Evolutionary conservation across 345 rosid species (phyloP).

Genomic region (Cardamine occulta): DNA sequence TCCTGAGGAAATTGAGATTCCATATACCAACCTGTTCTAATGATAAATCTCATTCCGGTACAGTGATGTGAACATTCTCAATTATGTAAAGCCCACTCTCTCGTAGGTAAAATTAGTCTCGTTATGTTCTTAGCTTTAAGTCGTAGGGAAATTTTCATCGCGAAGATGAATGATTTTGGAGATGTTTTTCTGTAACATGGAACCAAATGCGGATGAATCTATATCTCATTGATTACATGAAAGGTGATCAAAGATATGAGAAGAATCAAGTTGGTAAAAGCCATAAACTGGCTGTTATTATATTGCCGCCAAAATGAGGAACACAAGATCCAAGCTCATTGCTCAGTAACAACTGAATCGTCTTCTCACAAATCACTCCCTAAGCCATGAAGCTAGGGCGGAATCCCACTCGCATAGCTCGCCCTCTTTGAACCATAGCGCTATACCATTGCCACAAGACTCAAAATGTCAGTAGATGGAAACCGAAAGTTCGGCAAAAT

Average conservation of each 20-base stretch:
- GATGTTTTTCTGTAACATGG: not conserved
- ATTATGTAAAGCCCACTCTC: slow-evolving; percentile 15
- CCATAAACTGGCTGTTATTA: not conserved
- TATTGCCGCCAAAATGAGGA: slow-evolving; percentile 31
- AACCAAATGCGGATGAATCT: slow-evolving; percentile 10
- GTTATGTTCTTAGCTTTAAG: not conserved
- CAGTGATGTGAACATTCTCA: not conserved
- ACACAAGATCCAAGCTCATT: slow-evolving; percentile 23
- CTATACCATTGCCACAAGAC: slow-evolving; percentile 47
- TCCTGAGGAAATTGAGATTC: slow-evolving; percentile 35
- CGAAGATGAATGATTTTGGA: not conserved
- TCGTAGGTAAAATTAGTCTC: not conserved
- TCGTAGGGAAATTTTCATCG: not conserved
- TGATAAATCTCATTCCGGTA: slow-evolving; percentile 1
- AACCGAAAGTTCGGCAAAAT: not conserved
- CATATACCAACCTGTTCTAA: slow-evolving; percentile 28
- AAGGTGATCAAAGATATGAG: not conserved
- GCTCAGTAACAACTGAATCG: slow-evolving; percentile 20
- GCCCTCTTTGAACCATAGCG: slow-evolving; percentile 89
- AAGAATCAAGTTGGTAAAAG: not conserved
- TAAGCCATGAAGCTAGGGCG: slow-evolving; percentile 74
- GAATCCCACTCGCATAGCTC: slow-evolving; percentile 86
- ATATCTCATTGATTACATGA: not conserved
- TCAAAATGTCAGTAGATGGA: not conserved
- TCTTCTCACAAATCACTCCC: slow-evolving; percentile 51